phyloP scores from a whole-genome alignment of 2,329 filamentous ascomycete genomes.

The Trichoderma cornu-damae region DNA sequence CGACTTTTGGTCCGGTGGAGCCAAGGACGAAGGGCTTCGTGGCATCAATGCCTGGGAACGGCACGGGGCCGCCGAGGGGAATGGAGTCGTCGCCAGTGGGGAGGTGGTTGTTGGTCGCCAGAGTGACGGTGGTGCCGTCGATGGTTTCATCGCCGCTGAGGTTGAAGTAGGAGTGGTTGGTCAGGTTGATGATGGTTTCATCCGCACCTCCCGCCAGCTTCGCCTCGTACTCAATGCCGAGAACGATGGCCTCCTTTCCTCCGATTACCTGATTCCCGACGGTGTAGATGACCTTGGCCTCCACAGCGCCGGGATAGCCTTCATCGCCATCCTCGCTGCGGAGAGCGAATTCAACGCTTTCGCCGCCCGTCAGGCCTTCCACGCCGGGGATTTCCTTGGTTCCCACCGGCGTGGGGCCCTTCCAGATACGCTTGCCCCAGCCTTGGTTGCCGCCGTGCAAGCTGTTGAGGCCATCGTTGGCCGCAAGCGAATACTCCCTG shows the following conservation, averaged over 20 bases:
- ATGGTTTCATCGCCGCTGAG: constrained; percentile 49
- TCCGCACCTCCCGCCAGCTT: constrained; percentile 71
- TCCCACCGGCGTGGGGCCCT: constrained; percentile 62
- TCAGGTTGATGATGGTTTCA: constrained; percentile 90
- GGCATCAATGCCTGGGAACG: constrained; percentile 61
- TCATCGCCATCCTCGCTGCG: constrained; percentile 77
- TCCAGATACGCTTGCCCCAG: constrained; percentile 76
- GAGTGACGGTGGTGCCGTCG: constrained; percentile 59
- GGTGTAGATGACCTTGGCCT: constrained; percentile 73
- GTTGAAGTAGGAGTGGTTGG: constrained; percentile 87
- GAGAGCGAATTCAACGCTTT: constrained; percentile 61
- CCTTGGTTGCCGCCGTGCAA: constrained; percentile 68
- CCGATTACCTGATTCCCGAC: constrained; percentile 60
- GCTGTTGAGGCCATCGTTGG: constrained; percentile 73
- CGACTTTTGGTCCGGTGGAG: constrained; percentile 67
- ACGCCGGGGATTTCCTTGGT: constrained; percentile 46
- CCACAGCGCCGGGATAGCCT: constrained; percentile 81
- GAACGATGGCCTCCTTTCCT: constrained; percentile 60
- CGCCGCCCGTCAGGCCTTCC: constrained; percentile 52
- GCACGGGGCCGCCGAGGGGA: constrained; percentile 61
- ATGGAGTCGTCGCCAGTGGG: constrained; percentile 70
- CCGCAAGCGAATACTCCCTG: constrained; percentile 61
- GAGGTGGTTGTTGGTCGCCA: constrained; percentile 61
- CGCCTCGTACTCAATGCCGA: constrained; percentile 87
- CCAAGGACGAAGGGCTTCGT: constrained; percentile 67